phyloP scores from a whole-genome alignment of 257 asterid genomes.

The Fraxinus quadrangulata region DNA sequence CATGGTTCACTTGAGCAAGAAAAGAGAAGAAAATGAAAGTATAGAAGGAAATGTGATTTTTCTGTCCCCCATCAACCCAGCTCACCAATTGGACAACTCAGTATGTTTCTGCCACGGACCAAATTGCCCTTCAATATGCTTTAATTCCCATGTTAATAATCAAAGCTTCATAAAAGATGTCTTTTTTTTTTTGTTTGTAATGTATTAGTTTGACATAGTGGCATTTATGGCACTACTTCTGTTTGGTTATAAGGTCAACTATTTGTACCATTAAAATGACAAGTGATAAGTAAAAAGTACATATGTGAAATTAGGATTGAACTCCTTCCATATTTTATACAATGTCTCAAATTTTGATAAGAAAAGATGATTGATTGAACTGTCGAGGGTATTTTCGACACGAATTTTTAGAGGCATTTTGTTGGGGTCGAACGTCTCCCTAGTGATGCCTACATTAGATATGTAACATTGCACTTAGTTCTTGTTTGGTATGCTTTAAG shows the following conservation, averaged over 20 bases:
- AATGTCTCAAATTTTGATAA: background rate
- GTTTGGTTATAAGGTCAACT: background rate
- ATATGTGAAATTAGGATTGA: background rate
- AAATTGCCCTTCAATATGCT: conserved; percentile 23
- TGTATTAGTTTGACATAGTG: background rate
- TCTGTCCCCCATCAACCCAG: conserved; percentile 35
- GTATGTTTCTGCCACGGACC: conserved; percentile 10
- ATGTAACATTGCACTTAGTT: too few species aligned
- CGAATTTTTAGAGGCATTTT: too few species aligned
- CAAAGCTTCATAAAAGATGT: conserved; percentile 1
- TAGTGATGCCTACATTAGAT: too few species aligned
- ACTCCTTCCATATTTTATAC: background rate
- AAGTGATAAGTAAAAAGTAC: background rate
- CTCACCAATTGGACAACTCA: conserved; percentile 20
- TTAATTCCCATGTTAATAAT: background rate
- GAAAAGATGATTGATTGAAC: too few species aligned
- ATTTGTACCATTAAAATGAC: background rate
- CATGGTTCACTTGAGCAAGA: conserved; percentile 13
- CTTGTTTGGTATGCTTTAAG: too few species aligned
- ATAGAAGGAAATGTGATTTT: conserved; percentile 35
- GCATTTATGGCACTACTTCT: background rate
- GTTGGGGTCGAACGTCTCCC: too few species aligned
- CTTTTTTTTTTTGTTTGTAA: background rate
- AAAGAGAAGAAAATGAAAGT: conserved; percentile 22
- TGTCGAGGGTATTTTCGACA: too few species aligned